Evolutionary conservation across 2,329 filamentous ascomycete species (phyloP).

Genomic region (Neonectria hederae): DNA sequence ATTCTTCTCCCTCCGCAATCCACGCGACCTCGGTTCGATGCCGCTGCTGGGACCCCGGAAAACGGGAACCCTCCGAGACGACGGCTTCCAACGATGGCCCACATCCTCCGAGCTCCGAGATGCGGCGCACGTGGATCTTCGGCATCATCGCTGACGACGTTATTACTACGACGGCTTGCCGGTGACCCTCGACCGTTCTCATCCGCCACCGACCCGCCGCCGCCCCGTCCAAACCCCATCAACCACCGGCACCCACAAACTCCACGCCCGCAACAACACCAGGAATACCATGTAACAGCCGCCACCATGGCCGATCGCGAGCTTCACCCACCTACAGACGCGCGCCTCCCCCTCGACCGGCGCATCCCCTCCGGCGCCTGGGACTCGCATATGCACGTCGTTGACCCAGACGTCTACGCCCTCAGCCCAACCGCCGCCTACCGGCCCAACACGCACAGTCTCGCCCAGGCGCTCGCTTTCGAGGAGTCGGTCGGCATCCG

Average conservation of each 20-base stretch:
- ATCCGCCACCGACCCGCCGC: conserved; percentile 9
- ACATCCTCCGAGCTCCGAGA: not conserved
- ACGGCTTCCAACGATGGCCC: not conserved
- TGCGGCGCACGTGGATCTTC: not conserved
- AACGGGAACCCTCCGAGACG: not conserved
- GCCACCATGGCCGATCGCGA: conserved; percentile 9
- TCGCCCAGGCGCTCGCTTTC: conserved; percentile 62
- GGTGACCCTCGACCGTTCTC: not conserved
- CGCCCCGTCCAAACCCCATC: not conserved
- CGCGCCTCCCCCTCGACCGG: conserved; percentile 16
- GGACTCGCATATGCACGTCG: conserved; percentile 72
- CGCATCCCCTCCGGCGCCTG: conserved; percentile 59
- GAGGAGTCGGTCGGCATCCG: conserved; percentile 60
- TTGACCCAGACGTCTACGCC: conserved; percentile 62
- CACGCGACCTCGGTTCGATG: not conserved
- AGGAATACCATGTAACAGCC: conserved; percentile 12
- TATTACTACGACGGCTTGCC: no score
- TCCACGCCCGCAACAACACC: not conserved
- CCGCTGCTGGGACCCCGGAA: not conserved
- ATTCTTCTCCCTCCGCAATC: not conserved
- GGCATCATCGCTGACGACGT: not conserved
- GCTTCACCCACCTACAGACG: not conserved
- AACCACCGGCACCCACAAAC: not conserved
- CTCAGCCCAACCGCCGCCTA: conserved; percentile 61
- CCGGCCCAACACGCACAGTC: conserved; percentile 57